phyloP scores from a whole-genome alignment of 495 filamentous ascomycete species.

The Beverwykella pulmonaria region DNA sequence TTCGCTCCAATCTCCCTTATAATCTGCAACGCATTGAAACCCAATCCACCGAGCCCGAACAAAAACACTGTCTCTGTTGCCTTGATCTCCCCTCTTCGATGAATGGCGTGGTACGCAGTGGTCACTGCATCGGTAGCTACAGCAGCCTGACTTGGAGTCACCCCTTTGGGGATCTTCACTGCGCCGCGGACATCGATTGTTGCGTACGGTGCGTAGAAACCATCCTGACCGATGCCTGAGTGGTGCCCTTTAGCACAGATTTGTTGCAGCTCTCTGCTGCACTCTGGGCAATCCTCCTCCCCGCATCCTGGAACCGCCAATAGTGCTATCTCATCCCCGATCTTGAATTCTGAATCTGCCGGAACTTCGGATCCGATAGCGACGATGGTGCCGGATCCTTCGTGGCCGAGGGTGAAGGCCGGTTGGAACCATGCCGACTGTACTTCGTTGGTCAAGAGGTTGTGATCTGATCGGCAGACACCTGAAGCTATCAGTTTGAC shows the following conservation, averaged over 20 bases:
- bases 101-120: conserved; percentile 9
- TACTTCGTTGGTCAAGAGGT: conserved; percentile 4
- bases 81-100: conserved; percentile 5
- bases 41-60: conserved; percentile 5
- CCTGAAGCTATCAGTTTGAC: not conserved
- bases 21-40: conserved; percentile 20
- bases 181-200: conserved; percentile 11
- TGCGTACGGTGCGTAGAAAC: conserved; percentile 6
- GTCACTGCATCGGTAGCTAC: conserved; percentile 5
- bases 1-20: conserved; percentile 8
- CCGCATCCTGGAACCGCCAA: conserved; percentile 1
- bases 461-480: conserved; percentile 8
- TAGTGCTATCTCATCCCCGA: conserved; percentile 1
- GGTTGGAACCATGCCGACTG: conserved; percentile 3
- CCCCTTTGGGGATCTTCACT: conserved; percentile 3
- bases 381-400: conserved; percentile 11
- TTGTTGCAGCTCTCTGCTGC: conserved; percentile 3
- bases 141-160: conserved; percentile 4
- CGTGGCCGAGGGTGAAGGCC: conserved; percentile 2
- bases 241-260: not conserved
- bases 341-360: not conserved
- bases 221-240: conserved; percentile 6
- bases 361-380: not conserved
- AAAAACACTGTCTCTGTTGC: conserved; percentile 1
- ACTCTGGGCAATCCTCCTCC: not conserved